These are phyloP conservation scores for Penicillium sp. DNA, from an alignment of 2,329 filamentous ascomycete species.

Conservation along the genomic window DNA sequence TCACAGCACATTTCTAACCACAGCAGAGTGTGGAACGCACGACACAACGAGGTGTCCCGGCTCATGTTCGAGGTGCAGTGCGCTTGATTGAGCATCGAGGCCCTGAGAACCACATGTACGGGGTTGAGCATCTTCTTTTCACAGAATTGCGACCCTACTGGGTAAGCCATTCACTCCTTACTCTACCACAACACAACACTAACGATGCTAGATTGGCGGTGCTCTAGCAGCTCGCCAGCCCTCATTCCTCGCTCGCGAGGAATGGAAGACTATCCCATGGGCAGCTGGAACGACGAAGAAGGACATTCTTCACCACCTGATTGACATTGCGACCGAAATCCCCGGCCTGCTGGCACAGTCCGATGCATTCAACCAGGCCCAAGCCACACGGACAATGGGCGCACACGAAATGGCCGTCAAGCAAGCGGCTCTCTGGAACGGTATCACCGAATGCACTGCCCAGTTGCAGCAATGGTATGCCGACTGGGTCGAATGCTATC, in stretches of 20 bases:
- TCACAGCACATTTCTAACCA: constrained; percentile 4
- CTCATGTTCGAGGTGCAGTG: constrained; percentile 40
- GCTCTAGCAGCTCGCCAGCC: constrained; percentile 35
- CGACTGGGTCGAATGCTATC: constrained; percentile 35
- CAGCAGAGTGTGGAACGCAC: constrained; percentile 41
- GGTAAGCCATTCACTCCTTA: constrained; percentile 27
- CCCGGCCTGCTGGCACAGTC: constrained; percentile 35
- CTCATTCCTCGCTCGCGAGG: constrained; percentile 39
- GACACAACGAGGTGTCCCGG: constrained; percentile 33
- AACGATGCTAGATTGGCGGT: constrained; percentile 30
- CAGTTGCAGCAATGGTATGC: constrained; percentile 36
- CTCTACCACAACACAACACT: background rate
- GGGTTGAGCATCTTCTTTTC: constrained; percentile 43
- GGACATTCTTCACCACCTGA: constrained; percentile 40
- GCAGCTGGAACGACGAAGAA: constrained; percentile 39
- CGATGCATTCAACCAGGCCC: constrained; percentile 32
- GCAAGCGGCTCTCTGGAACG: constrained; percentile 38
- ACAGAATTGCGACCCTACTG: constrained; percentile 44
- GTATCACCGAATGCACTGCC: constrained; percentile 34
- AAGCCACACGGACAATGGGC: constrained; percentile 27
- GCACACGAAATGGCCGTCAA: constrained; percentile 37
- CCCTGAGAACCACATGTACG: constrained; percentile 43
- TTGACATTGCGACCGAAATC: constrained; percentile 41
- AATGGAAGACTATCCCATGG: constrained; percentile 46
- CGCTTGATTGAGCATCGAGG: constrained; percentile 43